Evolutionary conservation across 306 rosid genomes (phyloP), one percentile per base, ranked within the genome.

Genomic region (Cicer judaicum): DNA sequence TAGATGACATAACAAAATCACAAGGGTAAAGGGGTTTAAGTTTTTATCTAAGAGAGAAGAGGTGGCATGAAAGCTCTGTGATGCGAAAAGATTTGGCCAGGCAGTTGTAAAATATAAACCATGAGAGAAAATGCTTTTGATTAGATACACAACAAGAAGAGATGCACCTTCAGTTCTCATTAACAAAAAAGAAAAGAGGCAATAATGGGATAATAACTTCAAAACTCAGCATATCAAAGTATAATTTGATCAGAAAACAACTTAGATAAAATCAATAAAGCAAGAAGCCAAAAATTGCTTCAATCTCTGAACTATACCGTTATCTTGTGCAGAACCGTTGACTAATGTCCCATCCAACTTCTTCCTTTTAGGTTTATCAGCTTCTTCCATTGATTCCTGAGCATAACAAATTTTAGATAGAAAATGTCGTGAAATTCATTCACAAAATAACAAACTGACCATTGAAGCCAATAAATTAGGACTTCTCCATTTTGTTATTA

Each of bases 331-430:
- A 80, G 89, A 82, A 73, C 82, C 89, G 43, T 54, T 46, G 21
- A 44, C 61, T 66, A 68, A 81, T 64, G 72, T 64, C 64, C 74
- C 73, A 5, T 72, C 85, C 68, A 53, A 66, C 80, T 83, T 87
- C 83, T 77, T 85, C 87, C 79, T 80, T 74, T 83, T 92, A 73
- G 42, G 48, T 43, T 83, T 83, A 75, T 80, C 83, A 47, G 68
- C 62, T 21, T 76, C 86, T 16, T 72, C 76, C 59, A 56, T 64
- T 47, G 77, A 50, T 79, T 82, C 92, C 97, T 93, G 84, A 67
- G 78, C 16, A 75, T 80, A 77, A 80, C 16, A 74, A 67, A 78
- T 78, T 73, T 80, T 65, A 86, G 79, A 81, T 15, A 49, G 44
- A 42, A 48, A 52, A 61, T 41, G 72, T 44, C 68, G 64, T 5